Evolutionary conservation across 441 rosid genomes (phyloP).

Genomic region (Gossypium davidsonii): DNA sequence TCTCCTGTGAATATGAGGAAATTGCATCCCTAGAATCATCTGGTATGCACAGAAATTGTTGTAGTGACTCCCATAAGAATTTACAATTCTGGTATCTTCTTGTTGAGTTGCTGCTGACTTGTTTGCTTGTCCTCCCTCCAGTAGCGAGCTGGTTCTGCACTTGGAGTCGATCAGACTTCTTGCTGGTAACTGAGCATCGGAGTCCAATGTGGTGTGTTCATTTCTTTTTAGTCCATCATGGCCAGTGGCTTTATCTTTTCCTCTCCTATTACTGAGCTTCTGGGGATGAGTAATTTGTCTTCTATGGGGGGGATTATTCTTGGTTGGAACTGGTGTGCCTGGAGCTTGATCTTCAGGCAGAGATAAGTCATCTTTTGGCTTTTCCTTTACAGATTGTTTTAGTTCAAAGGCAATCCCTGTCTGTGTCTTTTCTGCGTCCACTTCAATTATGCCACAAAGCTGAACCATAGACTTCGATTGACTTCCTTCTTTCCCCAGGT

Average conservation of each 20-base stretch:
- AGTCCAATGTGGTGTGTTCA: conserved; percentile 17
- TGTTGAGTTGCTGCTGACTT: conserved; percentile 18
- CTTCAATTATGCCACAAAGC: conserved; percentile 31
- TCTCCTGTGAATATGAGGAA: conserved; percentile 34
- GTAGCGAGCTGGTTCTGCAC: conserved; percentile 17
- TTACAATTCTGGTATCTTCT: conserved; percentile 24
- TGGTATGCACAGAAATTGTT: conserved; percentile 35
- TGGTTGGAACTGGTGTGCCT: conserved; percentile 32
- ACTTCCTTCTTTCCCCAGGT: conserved; percentile 9
- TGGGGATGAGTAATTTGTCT: conserved; percentile 15
- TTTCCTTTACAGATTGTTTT: conserved; percentile 26
- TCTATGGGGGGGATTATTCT: conserved; percentile 20
- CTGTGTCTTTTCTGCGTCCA: conserved; percentile 25
- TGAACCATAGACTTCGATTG: conserved; percentile 27
- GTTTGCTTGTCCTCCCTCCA: conserved; percentile 24
- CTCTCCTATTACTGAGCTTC: conserved; percentile 11
- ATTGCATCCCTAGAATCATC: conserved; percentile 21
- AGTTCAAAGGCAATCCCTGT: conserved; percentile 24
- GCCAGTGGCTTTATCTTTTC: conserved; percentile 15
- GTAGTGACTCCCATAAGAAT: conserved; percentile 32
- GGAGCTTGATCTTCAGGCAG: conserved; percentile 33
- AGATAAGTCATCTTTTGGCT: conserved; percentile 19
- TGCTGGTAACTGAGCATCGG: conserved; percentile 20
- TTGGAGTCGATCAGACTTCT: conserved; percentile 20
- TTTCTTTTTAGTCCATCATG: conserved; percentile 12